These are phyloP conservation scores for Dittrichia graveolens DNA, from an alignment of 129 eudicot genomes.

Conservation along the genomic window DNA sequence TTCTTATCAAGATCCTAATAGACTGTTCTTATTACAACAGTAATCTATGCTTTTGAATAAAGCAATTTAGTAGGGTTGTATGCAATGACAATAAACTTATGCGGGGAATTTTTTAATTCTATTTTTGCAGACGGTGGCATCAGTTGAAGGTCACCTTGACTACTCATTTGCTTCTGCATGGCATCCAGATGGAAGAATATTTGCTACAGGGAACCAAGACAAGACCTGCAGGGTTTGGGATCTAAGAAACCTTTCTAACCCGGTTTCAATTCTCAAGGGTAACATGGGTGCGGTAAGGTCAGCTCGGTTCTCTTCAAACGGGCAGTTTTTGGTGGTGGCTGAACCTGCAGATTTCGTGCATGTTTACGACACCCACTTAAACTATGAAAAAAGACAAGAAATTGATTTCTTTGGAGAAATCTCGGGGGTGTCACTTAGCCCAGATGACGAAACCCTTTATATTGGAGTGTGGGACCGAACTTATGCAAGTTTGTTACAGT, in stretches of 20 bases:
- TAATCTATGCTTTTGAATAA: too few species aligned
- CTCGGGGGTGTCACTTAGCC: slow-evolving; percentile 77
- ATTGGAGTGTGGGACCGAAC: slow-evolving; percentile 95
- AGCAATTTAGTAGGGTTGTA: too few species aligned
- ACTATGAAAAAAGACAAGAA: slow-evolving; percentile 61
- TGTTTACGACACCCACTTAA: slow-evolving; percentile 38
- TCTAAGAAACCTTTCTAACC: slow-evolving; percentile 60
- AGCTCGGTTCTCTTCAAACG: slow-evolving; percentile 76
- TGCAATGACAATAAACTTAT: too few species aligned
- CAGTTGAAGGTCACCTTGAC: slow-evolving; percentile 78
- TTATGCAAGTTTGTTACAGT: slow-evolving; percentile 81
- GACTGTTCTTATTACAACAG: not conserved
- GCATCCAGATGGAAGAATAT: slow-evolving; percentile 71
- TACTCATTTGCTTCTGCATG: slow-evolving; percentile 91
- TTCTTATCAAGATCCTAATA: not conserved
- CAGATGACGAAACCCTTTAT: slow-evolving; percentile 68
- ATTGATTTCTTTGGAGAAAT: slow-evolving; percentile 93
- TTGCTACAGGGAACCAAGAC: slow-evolving; percentile 93
- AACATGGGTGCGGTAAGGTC: slow-evolving; percentile 88
- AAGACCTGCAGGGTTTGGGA: slow-evolving; percentile 92
- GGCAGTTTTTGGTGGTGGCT: slow-evolving; percentile 71
- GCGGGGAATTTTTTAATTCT: too few species aligned
- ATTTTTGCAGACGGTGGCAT: slow-evolving; percentile 55
- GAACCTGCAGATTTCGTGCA: slow-evolving; percentile 94
- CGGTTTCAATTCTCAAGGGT: slow-evolving; percentile 68